Percentiles rank a stretch among this genome's conserved stretches.
These are phyloP conservation scores for Serendipita sp. DNA, from an alignment of 768 basidiomycete genomes.

Conservation along the genomic window DNA sequence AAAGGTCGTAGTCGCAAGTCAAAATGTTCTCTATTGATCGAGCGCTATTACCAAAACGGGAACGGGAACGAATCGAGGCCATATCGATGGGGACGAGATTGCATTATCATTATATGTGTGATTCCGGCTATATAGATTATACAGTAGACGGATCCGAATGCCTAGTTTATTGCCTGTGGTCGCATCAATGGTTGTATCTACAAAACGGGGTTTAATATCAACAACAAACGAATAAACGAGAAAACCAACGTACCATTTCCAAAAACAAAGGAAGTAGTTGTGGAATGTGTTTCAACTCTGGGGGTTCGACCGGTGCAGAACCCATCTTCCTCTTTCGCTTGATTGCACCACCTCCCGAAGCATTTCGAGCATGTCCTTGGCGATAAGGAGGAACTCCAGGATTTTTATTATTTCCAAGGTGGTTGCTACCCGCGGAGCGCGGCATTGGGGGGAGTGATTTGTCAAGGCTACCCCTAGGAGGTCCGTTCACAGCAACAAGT, in stretches of 20 bases:
- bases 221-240: neutral
- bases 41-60: neutral
- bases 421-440: neutral
- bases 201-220: neutral
- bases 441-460: slow-evolving; percentile 4
- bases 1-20: neutral
- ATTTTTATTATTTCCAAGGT: neutral
- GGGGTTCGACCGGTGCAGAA: slow-evolving; percentile 39
- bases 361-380: neutral
- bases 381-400: neutral
- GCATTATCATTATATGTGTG: neutral
- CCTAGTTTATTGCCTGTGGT: neutral
- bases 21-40: neutral
- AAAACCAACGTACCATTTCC: slow-evolving; percentile 54
- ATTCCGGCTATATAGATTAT: neutral
- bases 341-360: slow-evolving; percentile 7
- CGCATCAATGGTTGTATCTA: slow-evolving; percentile 5
- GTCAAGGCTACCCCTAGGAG: neutral
- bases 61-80: neutral
- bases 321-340: slow-evolving; percentile 24
- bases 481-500: neutral
- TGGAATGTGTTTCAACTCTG: slow-evolving; percentile 64
- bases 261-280: slow-evolving; percentile 73
- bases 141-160: neutral
- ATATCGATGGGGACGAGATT: neutral